Evolutionary conservation across 177 flowering plant genomes (phyloP), one percentile per base, ranked within the genome.

Genomic region (Telopea speciosissima): DNA sequence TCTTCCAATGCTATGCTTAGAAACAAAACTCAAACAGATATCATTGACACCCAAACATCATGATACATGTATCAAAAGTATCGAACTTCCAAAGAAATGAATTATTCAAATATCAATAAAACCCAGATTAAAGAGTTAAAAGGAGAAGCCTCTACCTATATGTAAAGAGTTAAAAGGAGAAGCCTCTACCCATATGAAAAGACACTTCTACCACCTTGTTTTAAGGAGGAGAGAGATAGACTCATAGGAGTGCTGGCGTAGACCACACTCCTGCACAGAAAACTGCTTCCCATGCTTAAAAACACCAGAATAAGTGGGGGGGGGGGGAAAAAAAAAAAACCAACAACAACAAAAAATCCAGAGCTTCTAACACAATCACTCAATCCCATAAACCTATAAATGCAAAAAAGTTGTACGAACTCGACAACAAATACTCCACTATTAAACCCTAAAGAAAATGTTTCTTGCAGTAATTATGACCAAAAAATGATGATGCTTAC

Each of bases 401-500:
- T n/a, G n/a, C n/a, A n/a, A 2, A 12, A 16, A 49, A 3, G 19
- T 12, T 13, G 54, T 19, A 49, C 4, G 54, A 49, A 49, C 19
- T 49, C 19, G 54, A 11, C 54, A 16, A 49, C 3, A 49, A 5
- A 49, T 36, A 36, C 54, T 49, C 54, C 54, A 16, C 59, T 26
- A 21, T 25, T 0, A 26, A 33, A 45, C 49, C 16, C 9, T 24
- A n/a, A 54, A 25, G 22, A 44, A 16, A 3, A n/a, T 14, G 40
- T 24, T 21, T 0, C 1, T 5, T 8, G 28, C 36, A 23, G 14
- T 62, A 40, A 25, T 36, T 3, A 65, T 36, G 67, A n/a, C 12
- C 13, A 25, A 68, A 52, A 52, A 28, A n/a, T 21, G 31, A 45
- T 8, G 42, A 52, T 54, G 54, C 62, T 68, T 68, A 68, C 70